These are phyloP conservation scores for Malbranchea zuffiana DNA, from an alignment of 2,329 filamentous ascomycete genomes.

Conservation along the genomic window DNA sequence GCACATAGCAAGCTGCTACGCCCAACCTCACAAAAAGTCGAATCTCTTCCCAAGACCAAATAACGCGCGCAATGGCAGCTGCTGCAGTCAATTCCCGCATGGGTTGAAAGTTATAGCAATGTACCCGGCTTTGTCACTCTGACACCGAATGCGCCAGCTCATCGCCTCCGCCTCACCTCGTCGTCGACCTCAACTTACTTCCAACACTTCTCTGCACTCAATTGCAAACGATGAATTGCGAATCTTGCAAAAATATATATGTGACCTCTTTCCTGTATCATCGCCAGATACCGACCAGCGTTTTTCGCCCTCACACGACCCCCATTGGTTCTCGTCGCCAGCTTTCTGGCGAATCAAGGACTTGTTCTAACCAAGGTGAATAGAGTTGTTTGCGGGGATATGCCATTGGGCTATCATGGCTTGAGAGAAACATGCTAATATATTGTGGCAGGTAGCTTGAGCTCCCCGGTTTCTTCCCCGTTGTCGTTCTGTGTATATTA, in stretches of 20 bases:
- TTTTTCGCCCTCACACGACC: constrained; percentile 19
- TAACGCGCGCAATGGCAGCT: no score
- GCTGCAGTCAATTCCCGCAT: no score
- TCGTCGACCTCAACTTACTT: not conserved
- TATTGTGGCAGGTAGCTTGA: constrained; percentile 5
- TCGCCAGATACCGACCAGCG: constrained; percentile 12
- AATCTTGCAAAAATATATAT: constrained; percentile 17
- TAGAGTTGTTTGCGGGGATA: constrained; percentile 9
- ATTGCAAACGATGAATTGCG: constrained; percentile 28
- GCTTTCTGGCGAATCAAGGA: constrained; percentile 9
- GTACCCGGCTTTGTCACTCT: no score
- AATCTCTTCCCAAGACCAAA: no score
- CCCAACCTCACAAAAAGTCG: no score
- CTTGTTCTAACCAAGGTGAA: constrained; percentile 5
- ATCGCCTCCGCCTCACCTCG: constrained; percentile 2
- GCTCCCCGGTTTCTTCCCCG: not conserved
- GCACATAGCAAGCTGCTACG: no score
- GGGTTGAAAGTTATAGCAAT: no score
- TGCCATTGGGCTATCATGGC: constrained; percentile 10
- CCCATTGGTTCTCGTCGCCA: constrained; percentile 15
- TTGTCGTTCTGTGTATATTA: constrained; percentile 9
- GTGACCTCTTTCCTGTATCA: constrained; percentile 18
- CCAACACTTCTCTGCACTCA: constrained; percentile 11
- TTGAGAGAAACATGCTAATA: constrained; percentile 9
- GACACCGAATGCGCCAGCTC: constrained; percentile 8